These are phyloP conservation scores for Pestalotiopsis sp. DNA, from an alignment of 2,329 filamentous ascomycete genomes.

Conservation along the genomic window DNA sequence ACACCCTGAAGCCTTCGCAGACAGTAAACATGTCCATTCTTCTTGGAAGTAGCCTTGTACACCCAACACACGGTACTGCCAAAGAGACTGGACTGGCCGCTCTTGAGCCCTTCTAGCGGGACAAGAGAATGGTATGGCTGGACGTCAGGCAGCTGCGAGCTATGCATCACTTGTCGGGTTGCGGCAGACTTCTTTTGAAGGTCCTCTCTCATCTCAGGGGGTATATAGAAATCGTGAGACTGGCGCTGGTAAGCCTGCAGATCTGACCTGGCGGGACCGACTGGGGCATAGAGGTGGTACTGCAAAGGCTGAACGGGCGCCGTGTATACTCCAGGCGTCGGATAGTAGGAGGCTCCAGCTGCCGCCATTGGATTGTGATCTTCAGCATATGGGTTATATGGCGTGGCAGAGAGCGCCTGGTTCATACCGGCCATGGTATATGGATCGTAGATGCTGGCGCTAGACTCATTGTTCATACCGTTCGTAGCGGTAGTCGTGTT, in stretches of 20 bases:
- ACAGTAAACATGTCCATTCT: slow-evolving; percentile 87
- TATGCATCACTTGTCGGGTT: slow-evolving; percentile 81
- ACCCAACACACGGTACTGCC: slow-evolving; percentile 85
- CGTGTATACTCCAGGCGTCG: slow-evolving; percentile 54
- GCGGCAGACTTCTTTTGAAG: slow-evolving; percentile 88
- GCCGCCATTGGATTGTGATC: slow-evolving; percentile 63
- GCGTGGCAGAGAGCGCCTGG: slow-evolving; percentile 52
- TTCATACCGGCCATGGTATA: slow-evolving; percentile 63
- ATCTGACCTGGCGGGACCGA: slow-evolving; percentile 75
- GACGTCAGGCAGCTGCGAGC: slow-evolving; percentile 71
- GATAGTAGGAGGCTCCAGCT: slow-evolving; percentile 68
- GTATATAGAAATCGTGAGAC: slow-evolving; percentile 89
- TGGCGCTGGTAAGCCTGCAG: slow-evolving; percentile 85
- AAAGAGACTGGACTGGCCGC: slow-evolving; percentile 72
- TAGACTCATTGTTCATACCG: slow-evolving; percentile 50
- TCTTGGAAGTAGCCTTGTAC: slow-evolving; percentile 89
- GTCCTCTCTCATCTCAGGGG: slow-evolving; percentile 84
- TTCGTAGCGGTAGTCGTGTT: slow-evolving; percentile 43
- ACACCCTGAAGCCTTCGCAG: slow-evolving; percentile 81
- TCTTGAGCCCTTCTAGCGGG: slow-evolving; percentile 81
- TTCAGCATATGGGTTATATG: slow-evolving; percentile 77
- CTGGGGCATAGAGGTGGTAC: slow-evolving; percentile 91
- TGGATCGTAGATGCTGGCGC: slow-evolving; percentile 57
- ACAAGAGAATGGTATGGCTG: slow-evolving; percentile 93
- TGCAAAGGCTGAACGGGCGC: slow-evolving; percentile 69